Base-by-base conservation (phyloP, 148 eudicot species). In the Cornus controversa region DNA sequence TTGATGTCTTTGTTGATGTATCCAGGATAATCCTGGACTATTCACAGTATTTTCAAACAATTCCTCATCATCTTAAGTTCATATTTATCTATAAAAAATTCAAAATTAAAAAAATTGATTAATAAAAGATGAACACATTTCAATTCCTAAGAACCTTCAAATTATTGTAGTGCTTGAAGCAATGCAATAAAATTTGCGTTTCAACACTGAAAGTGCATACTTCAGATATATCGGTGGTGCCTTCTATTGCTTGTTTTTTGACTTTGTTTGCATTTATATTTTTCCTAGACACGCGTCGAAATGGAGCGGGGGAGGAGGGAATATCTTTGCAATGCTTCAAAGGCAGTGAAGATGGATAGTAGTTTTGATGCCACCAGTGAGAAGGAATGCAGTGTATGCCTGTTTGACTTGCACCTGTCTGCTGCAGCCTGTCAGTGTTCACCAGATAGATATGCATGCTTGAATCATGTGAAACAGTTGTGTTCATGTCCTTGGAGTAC, bases 341-440 rank as follows among this genome's bases (percentile, higher is more conserved):
- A 85, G 77, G 81, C 90, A 40, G 69, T 92, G 75, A 92, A 92
- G 88, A 96, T 96, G 99, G 97, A 92, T 67, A 90, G 82, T 65
- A 86, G 78, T 79, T 96, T 96, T 81, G 99, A 96, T 81, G 91
- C 96, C 29, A 79, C 87, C 36, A 84, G 76, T 79, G 99, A 96
- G 83, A 96, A 95, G 85, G 99, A 96, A 85, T 96, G 99, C 85
- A 79, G 90, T 81, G 86, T 96, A 13, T 96, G 99, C 79, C 81
- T 80, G 63, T 96, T 91, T 71, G 99, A 96, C 86, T 83, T 96
- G 82, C 98, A 96, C 85, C 80, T 96, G 62, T 96, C 97, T 64
- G 99, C 99, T 10, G 93, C 92, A 18, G 98, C 96, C 70, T 96
- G 99, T 84, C 85, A 81, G 64, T 96, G 99, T 83, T 93, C 97